Percentiles rank a stretch among this genome's conserved stretches.
These are phyloP conservation scores for Plantago coronopus DNA, from an alignment of 305 asterid species.

Conservation along the genomic window DNA sequence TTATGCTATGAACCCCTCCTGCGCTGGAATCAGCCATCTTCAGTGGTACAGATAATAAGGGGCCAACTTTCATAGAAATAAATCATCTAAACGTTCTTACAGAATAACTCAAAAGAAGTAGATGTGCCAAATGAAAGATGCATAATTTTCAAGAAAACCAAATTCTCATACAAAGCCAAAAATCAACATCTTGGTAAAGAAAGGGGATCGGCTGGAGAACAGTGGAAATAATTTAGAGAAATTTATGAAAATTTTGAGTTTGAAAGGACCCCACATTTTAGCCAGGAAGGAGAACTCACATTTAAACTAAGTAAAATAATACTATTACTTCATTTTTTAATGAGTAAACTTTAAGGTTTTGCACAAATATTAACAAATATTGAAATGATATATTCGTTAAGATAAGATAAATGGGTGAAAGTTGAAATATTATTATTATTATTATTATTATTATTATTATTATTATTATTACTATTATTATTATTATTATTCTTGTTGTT, in stretches of 20 bases:
- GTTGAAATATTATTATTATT: no score
- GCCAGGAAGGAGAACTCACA: no score
- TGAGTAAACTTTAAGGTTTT: no score
- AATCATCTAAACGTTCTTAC: conserved; percentile 2
- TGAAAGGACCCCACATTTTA: neutral
- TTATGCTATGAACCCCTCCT: conserved; percentile 20
- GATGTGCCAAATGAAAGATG: conserved; percentile 1
- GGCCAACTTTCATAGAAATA: conserved; percentile 1
- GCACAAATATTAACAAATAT: no score
- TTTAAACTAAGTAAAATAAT: neutral
- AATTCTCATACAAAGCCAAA: neutral
- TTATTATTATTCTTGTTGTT: no score
- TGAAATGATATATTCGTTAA: no score
- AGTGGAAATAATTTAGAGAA: neutral
- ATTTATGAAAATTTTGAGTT: conserved; percentile 1
- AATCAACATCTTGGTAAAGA: neutral
- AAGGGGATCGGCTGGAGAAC: neutral
- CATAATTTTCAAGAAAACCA: neutral
- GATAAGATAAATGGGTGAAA: no score
- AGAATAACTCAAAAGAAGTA: conserved; percentile 3
- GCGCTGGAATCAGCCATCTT: conserved; percentile 10
- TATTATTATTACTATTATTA: no score
- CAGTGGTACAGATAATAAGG: conserved; percentile 1
- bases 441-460: no score
- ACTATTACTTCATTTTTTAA: no score